Evolutionary conservation across 208 protist genomes (phyloP), one percentile per base, ranked within the genome.

Genomic region (Leishmania lainsoni): DNA sequence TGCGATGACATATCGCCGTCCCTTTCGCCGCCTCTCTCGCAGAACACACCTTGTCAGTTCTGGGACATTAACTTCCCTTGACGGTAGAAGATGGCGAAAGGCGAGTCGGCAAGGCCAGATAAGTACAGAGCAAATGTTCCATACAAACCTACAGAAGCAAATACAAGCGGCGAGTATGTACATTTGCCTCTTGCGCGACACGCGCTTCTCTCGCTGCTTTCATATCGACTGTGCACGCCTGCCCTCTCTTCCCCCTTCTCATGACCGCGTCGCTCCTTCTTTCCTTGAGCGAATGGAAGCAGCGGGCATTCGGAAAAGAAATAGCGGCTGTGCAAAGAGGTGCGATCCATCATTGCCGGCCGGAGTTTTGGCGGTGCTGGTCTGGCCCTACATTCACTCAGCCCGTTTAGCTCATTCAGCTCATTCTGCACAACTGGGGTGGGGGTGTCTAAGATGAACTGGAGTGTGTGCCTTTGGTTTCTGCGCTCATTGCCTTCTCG

Each of bases 11-110:
- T 20, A 17, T 9, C 17, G 74, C 22, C n/a, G 32, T 42, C 56
- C 20, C 76, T 17, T 20, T 80, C 76, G 22, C 52, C 48, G 14
- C 26, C 61, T 65, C 59, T 71, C 42, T 73, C 76, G n/a, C 81
- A 74, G 61, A 42, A 79, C 68, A 96, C 93, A 14, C 93, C 93
- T 10, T 75, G 86, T 20, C 76, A 89, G 66, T 96, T 91, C 79
- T 96, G 93, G 93, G 91, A 94, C 66, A 94, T 93, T 52, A 74
- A 58, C 9, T 95, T 96, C 65, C 81, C 87, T 61, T 83, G 58
- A 58, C 29, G 1, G 16, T 5, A 0, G 29, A 70, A 45, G 6
- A 29, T 0, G 35, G 35, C 5, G 74, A 14, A 16, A 39, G 74
- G 39, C 3, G 35, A 49, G 35, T 10, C 17, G 14, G 16, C 72